Evolutionary conservation across 805 yeast genomes (phyloP), one percentile per base, ranked within the genome.

Genomic region (Martiniozyma abietophila): DNA sequence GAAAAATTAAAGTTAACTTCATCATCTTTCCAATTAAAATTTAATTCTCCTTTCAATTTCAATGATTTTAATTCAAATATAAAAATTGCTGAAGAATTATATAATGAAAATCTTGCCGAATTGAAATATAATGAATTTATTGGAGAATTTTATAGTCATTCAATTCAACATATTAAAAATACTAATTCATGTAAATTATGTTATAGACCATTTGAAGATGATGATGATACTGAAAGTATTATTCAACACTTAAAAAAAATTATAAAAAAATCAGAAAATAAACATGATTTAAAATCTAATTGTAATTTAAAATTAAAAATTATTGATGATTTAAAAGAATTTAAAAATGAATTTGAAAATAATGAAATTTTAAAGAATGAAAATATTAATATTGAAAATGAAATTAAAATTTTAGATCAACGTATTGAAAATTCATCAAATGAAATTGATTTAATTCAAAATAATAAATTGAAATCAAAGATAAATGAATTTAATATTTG

Each of bases 171-270:
- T 26, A 92, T 94, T 0, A 58, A 71, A 18, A 48, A 51, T 4
- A 65, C 69, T 7, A 66, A 75, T 8, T 63, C 71, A 31, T 89
- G 96, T 54, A 59, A 77, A 27, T 59, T 88, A 28, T 89, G 97
- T 54, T 70, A 71, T 14, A 64, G 94, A 32, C 62, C 67, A 9
- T 81, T 86, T 55, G 69, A 69, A 11, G 61, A 59, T 8, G 47
- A 49, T 1, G 54, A 29, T 12, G 25, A 32, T 10, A 35, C 29
- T 15, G 34, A 21, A 11, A 18, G 30, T 41, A 56, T 46, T 35
- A 42, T 50, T 27, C 46, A 45, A 15, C 29, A 49, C 18, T 39
- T 58, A 10, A 27, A 44, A n/a, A 41, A 45, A 18, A 47, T 51
- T 25, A 51, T 45, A 6, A 29, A 40, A n/a, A 44, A 45, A 21